Evolutionary conservation across 257 asterid species (phyloP), one percentile per base, ranked within the genome.

Genomic region (Knoxia roxburghii): DNA sequence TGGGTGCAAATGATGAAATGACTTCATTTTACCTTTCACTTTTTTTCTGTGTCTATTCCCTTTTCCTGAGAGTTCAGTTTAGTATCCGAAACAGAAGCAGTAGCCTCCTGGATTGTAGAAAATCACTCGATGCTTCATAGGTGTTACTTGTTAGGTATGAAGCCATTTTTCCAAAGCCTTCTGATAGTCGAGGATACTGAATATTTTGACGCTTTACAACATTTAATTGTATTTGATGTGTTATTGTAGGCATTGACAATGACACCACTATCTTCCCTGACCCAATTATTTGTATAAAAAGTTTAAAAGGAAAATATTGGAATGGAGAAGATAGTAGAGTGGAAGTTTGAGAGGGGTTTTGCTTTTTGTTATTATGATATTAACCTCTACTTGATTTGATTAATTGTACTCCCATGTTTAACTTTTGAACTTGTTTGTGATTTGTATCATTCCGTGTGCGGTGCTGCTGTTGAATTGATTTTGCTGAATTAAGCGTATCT

Each of bases 1-100:
- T 59, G 60, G 70, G 64, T 61, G 57, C 60, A 54, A 55, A 72
- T 67, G 53, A 57, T 33, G 61, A 58, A 64, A 37, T 70, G 65
- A 30, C 53, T 71, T 27, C 43, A 20, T 66, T 66, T 58, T 66
- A 70, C 66, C 51, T 60, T 57, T 64, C 45, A 9, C 65, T 52
- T n/a, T 66, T 41, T 66, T 9, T 58, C 41, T 41, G 24, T 35
- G 21, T 67, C 52, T 29, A 65, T 43, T 65, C 45, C 32, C 43
- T 48, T 3, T 30, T 18, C 21, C 40, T 24, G 67, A 33, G 29
- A 23, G 21, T 29, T 3, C 48, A 71, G 37, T 32, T 50, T 53
- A 64, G 18, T 20, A 40, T 71, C n/a, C 37, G 12, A 18, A n/a
- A 11, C 27, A 51, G 61, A 43, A 43, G 49, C 64, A 55, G 49